These are phyloP conservation scores for Aegle marmelos DNA, from an alignment of 345 rosid genomes.

Conservation along the genomic window DNA sequence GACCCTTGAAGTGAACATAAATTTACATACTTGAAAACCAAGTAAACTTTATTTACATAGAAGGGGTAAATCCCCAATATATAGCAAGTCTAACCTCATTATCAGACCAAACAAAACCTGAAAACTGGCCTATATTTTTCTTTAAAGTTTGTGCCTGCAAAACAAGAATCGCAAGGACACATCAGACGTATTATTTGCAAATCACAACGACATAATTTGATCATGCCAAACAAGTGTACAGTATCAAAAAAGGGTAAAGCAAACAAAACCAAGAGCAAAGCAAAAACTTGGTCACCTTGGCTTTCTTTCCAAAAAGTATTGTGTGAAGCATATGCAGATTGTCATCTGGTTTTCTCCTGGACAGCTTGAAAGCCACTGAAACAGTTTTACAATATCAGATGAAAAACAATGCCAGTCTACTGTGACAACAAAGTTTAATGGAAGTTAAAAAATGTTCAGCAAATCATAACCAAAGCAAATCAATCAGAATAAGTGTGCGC, in stretches of 20 bases:
- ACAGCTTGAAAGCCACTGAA: constrained; percentile 96
- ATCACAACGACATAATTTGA: neutral
- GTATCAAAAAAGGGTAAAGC: neutral
- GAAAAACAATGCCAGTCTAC: constrained; percentile 11
- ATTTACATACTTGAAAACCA: constrained; percentile 2
- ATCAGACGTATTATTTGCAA: neutral
- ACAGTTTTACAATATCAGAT: constrained; percentile 27
- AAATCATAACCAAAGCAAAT: too few relatives aligned
- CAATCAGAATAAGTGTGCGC: too few relatives aligned
- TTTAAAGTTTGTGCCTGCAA: constrained; percentile 73
- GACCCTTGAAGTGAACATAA: neutral
- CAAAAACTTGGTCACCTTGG: constrained; percentile 53
- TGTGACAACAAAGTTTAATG: constrained; percentile 9
- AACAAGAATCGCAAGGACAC: neutral
- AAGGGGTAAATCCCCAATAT: constrained; percentile 1
- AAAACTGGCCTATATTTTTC: constrained; percentile 86
- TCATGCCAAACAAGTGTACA: neutral
- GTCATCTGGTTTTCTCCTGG: constrained; percentile 93
- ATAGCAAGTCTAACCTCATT: constrained; percentile 57
- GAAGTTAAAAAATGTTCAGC: neutral
- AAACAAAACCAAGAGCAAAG: constrained; percentile 9
- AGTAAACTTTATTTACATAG: neutral
- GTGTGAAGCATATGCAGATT: constrained; percentile 72
- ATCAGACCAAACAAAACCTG: constrained; percentile 86
- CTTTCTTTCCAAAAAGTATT: constrained; percentile 94